Conservation (phyloP, 108 stramenopile species). For the Mediolabrus comicus region DNA sequence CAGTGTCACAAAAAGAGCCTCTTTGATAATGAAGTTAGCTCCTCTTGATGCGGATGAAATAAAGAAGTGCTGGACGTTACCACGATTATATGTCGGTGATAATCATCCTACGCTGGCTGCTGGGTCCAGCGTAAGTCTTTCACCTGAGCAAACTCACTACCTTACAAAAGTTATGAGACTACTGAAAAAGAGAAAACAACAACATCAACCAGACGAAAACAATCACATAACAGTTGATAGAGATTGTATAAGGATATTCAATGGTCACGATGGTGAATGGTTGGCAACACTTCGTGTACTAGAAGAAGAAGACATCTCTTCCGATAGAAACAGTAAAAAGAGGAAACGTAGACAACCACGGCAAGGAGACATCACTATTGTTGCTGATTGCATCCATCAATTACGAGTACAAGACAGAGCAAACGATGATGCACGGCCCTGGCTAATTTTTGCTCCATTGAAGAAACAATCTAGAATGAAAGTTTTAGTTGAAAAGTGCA, state of each 20-base stretch:
- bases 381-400: conserved; percentile 50
- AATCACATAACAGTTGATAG: conserved; percentile 2
- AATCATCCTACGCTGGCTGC: background rate
- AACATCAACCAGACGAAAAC: background rate
- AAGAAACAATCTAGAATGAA: conserved; percentile 69
- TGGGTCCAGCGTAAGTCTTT: conserved; percentile 31
- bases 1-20: background rate
- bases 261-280: conserved; percentile 82
- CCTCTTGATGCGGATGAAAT: background rate
- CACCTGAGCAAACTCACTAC: conserved; percentile 71
- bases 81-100: conserved; percentile 37
- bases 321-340: conserved; percentile 3
- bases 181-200: conserved; percentile 44
- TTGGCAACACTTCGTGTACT: conserved; percentile 49
- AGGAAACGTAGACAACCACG: conserved; percentile 13
- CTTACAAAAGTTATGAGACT: conserved; percentile 76
- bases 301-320: background rate
- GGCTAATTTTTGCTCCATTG: conserved; percentile 54
- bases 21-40: background rate
- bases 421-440: conserved; percentile 9
- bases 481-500: conserved; percentile 77
- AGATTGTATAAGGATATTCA: conserved; percentile 63
- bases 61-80: conserved; percentile 26
- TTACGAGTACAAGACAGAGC: conserved; percentile 39
- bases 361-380: conserved; percentile 21